phyloP scores from a whole-genome alignment of 129 eudicot genomes.

The Flaveria ramosissima region DNA sequence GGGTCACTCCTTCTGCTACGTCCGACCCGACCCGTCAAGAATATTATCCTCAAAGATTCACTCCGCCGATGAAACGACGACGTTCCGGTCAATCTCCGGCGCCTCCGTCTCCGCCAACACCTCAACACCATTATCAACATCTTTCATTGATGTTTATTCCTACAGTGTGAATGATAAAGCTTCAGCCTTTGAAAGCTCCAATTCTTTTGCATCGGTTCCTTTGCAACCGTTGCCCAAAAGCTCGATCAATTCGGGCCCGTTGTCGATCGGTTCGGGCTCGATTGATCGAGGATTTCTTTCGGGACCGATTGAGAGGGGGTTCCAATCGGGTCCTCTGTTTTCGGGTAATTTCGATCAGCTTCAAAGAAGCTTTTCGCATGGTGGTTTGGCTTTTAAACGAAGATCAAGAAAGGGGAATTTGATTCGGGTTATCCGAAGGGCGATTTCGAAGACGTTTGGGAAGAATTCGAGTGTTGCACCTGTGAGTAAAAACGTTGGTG shows the following conservation, averaged over 20 bases:
- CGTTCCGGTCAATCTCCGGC: slow-evolving; percentile 85
- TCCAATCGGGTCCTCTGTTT: slow-evolving; percentile 65
- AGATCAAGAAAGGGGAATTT: slow-evolving; percentile 49
- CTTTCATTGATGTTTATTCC: slow-evolving; percentile 52
- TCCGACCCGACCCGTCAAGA: slow-evolving; percentile 57
- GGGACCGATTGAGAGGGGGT: slow-evolving; percentile 79
- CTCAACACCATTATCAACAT: slow-evolving; percentile 79
- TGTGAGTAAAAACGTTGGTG: slow-evolving; percentile 40
- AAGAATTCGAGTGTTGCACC: slow-evolving; percentile 83
- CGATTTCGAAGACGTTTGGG: slow-evolving; percentile 62
- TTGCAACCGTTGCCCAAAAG: slow-evolving; percentile 62
- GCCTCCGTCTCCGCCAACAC: slow-evolving; percentile 94
- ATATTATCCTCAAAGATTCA: slow-evolving; percentile 65
- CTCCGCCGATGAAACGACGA: slow-evolving; percentile 66
- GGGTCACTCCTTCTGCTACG: slow-evolving; percentile 91
- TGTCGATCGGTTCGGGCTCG: slow-evolving; percentile 43
- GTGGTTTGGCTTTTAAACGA: slow-evolving; percentile 45
- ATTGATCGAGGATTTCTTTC: slow-evolving; percentile 64
- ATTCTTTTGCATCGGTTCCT: slow-evolving; percentile 73
- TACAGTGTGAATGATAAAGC: slow-evolving; percentile 51
- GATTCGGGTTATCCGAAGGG: slow-evolving; percentile 57
- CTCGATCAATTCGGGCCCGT: slow-evolving; percentile 54
- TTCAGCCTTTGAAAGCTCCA: slow-evolving; percentile 82
- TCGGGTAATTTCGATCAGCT: slow-evolving; percentile 39
- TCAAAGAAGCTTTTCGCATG: slow-evolving; percentile 70